Conservation (phyloP, 306 rosid genomes). For the Boehmeria nivea region DNA sequence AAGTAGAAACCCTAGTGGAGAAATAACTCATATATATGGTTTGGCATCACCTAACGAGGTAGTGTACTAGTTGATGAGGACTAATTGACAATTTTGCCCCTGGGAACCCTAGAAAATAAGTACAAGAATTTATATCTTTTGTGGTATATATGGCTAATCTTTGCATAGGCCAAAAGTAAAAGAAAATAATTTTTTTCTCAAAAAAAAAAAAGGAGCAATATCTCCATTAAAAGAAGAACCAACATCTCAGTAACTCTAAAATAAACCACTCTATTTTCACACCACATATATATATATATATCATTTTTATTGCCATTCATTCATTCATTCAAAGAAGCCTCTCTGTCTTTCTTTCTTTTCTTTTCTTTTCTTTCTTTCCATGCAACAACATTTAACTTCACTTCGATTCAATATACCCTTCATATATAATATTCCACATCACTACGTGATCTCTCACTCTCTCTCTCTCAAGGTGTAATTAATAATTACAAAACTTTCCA, state of each 20-base stretch:
- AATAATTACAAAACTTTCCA: constrained; percentile 8
- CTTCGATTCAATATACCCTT: too few species aligned
- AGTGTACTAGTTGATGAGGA: constrained; percentile 7
- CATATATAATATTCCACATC: too few species aligned
- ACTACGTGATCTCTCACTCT: not conserved
- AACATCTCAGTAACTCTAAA: constrained; percentile 16
- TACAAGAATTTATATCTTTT: constrained; percentile 31
- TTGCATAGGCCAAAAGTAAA: not conserved
- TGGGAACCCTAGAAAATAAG: constrained; percentile 12
- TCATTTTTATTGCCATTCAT: constrained; percentile 40
- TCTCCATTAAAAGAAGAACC: constrained; percentile 46
- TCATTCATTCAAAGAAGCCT: constrained; percentile 44
- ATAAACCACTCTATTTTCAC: too few species aligned
- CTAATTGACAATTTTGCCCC: constrained; percentile 41
- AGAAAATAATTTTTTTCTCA: too few species aligned
- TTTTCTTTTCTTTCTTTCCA: constrained; percentile 33
- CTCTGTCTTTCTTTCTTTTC: too few species aligned
- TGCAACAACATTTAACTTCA: too few species aligned
- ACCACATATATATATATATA: not conserved
- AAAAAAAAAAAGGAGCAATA: too few species aligned
- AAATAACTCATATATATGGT: not conserved
- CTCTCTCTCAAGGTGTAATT: constrained; percentile 11
- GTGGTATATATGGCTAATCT: not conserved
- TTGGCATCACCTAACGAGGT: not conserved
- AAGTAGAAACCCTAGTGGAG: constrained; percentile 50